Evolutionary conservation across 78 protist genomes (phyloP).

Genomic region (Planoprotostelium fungivorum): DNA sequence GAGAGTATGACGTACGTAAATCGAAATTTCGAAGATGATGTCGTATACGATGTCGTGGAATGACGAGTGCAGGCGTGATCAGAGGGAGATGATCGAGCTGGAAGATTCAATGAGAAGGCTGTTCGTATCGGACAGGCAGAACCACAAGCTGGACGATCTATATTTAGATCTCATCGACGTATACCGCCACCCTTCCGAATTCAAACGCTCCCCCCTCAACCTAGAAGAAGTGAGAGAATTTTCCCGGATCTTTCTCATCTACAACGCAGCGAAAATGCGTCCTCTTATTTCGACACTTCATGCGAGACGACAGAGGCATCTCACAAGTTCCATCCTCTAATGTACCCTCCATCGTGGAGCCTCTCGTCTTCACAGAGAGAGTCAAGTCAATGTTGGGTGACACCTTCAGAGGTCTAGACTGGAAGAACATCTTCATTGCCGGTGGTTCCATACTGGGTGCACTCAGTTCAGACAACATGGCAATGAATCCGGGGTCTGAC

Average conservation of each 20-base stretch:
- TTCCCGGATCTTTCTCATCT: not conserved
- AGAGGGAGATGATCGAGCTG: not conserved
- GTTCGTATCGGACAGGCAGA: not conserved
- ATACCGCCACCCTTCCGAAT: not conserved
- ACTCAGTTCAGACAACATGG: not conserved
- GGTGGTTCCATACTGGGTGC: slow-evolving; percentile 63
- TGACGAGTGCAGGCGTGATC: not conserved
- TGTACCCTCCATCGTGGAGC: not conserved
- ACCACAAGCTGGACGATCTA: not conserved
- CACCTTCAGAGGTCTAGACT: not conserved
- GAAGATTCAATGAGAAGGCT: not conserved
- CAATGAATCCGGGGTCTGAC: slow-evolving; percentile 14
- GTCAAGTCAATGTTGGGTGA: not conserved
- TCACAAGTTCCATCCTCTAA: not conserved
- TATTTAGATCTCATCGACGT: not conserved
- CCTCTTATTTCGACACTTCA: not conserved
- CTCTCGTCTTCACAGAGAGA: no score
- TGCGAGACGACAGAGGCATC: no score
- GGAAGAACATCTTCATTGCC: slow-evolving; percentile 71
- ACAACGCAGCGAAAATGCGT: not conserved
- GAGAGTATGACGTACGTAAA: no score
- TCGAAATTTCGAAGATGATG: no score
- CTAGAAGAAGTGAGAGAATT: not conserved
- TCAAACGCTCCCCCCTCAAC: not conserved
- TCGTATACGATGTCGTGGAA: no score